Evolutionary conservation across 345 rosid species (phyloP).

Genomic region (Tarenaya hassleriana): DNA sequence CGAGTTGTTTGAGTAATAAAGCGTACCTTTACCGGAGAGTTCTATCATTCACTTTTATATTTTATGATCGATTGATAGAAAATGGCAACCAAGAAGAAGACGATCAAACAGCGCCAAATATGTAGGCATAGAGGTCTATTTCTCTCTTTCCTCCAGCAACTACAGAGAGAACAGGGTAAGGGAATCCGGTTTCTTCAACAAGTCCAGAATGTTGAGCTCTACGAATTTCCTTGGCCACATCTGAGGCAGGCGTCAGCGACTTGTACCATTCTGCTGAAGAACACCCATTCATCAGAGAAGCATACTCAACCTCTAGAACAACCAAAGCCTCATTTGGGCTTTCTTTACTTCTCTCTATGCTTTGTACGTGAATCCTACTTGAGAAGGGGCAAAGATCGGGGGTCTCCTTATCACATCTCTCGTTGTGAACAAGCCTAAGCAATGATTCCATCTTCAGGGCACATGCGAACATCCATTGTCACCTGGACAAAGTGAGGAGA

Average conservation of each 20-base stretch:
- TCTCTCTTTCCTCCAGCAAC: conserved; percentile 96
- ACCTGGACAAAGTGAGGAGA: conserved; percentile 96
- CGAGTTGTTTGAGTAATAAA: too few relatives aligned
- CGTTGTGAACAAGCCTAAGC: conserved; percentile 64
- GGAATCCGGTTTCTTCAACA: conserved; percentile 59
- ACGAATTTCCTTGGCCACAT: conserved; percentile 77
- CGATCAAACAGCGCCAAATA: conserved; percentile 85
- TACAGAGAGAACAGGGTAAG: conserved; percentile 64
- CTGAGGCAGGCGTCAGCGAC: conserved; percentile 87
- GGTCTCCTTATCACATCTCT: conserved; percentile 51
- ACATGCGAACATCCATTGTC: conserved; percentile 73
- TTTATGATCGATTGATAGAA: conserved; percentile 85
- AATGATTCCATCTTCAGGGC: conserved; percentile 94
- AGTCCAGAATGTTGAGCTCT: conserved; percentile 53
- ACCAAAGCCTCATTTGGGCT: conserved; percentile 64
- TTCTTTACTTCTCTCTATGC: conserved; percentile 85
- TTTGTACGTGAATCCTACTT: conserved; percentile 84
- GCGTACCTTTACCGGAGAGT: too few relatives aligned
- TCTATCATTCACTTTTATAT: conserved; percentile 75
- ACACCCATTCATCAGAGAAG: conserved; percentile 64
- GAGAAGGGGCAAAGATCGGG: conserved; percentile 59
- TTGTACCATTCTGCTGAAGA: conserved; percentile 71
- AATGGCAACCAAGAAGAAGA: conserved; percentile 79
- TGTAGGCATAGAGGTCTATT: conserved; percentile 87
- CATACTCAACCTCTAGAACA: conserved; percentile 84